Conservation (phyloP, 116 monocot genomes). For the Iris pallida region DNA sequence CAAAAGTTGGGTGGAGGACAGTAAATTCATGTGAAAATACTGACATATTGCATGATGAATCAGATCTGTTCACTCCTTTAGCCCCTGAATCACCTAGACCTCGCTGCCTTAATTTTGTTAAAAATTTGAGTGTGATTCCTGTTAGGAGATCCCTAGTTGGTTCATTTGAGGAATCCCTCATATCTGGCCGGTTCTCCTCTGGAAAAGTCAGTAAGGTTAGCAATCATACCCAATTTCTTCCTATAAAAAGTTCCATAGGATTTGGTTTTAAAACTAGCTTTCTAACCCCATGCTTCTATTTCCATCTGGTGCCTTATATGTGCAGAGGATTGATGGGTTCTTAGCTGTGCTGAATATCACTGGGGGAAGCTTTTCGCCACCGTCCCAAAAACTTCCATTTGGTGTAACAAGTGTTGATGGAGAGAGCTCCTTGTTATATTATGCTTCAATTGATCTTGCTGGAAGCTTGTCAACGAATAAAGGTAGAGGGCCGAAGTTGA, state of each 20-base stretch:
- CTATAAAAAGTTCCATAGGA: background rate
- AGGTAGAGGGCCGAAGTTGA: slow-evolving; percentile 43
- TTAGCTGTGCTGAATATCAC: slow-evolving; percentile 80
- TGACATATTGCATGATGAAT: slow-evolving; percentile 28
- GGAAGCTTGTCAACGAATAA: slow-evolving; percentile 48
- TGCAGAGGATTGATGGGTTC: slow-evolving; percentile 92
- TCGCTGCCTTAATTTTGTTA: slow-evolving; percentile 28
- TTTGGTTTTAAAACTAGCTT: slow-evolving; percentile 3
- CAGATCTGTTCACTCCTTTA: slow-evolving; percentile 30
- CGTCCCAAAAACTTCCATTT: slow-evolving; percentile 85
- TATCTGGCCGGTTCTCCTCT: slow-evolving; percentile 79
- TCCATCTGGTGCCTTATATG: slow-evolving; percentile 13
- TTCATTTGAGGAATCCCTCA: slow-evolving; percentile 96
- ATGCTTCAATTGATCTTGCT: slow-evolving; percentile 80
- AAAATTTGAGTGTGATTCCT: slow-evolving; percentile 33
- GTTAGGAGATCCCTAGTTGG: slow-evolving; percentile 85
- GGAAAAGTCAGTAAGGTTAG: slow-evolving; percentile 62
- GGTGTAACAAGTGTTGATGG: slow-evolving; percentile 75
- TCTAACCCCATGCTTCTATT: slow-evolving; percentile 3
- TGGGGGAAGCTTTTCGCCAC: slow-evolving; percentile 69
- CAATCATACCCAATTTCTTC: background rate
- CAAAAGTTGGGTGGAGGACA: slow-evolving; percentile 27
- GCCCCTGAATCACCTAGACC: slow-evolving; percentile 25
- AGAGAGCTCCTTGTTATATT: slow-evolving; percentile 78
- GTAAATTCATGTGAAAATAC: slow-evolving; percentile 14